These are phyloP conservation scores for Pleurotus salmoneostramineus DNA, from an alignment of 768 basidiomycete genomes.

Conservation along the genomic window DNA sequence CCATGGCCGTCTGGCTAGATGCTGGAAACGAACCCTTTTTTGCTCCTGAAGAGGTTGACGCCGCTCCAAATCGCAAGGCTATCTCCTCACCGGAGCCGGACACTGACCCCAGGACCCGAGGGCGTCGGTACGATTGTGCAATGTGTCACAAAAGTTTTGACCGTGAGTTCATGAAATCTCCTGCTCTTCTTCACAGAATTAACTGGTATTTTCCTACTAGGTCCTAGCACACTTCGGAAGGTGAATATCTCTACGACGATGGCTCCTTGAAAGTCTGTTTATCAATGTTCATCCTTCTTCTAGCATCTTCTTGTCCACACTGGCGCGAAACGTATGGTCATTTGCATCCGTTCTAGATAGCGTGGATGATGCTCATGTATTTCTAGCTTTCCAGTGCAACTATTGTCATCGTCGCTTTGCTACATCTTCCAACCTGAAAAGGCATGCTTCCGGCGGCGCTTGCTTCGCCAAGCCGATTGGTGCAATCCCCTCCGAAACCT, in stretches of 20 bases:
- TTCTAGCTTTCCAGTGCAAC: neutral
- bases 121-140: no score
- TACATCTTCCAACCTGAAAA: neutral
- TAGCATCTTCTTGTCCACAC: neutral
- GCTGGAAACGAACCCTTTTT: no score
- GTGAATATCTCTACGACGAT: neutral
- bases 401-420: neutral
- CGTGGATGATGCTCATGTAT: neutral
- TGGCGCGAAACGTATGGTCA: neutral
- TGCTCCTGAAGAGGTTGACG: no score
- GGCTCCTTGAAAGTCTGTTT: neutral
- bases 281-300: neutral
- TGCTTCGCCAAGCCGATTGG: neutral
- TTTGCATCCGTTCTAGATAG: neutral
- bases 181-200: neutral
- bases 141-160: neutral
- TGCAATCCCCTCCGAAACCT: neutral
- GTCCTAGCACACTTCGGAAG: neutral
- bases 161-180: neutral
- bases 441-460: neutral
- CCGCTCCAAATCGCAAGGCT: no score
- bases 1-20: no score
- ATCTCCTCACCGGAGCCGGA: no score
- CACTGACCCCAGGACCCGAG: no score
- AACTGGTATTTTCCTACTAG: neutral